Evolutionary conservation across 768 basidiomycete species (phyloP).

Genomic region (Cystofilobasidium bisporidii): DNA sequence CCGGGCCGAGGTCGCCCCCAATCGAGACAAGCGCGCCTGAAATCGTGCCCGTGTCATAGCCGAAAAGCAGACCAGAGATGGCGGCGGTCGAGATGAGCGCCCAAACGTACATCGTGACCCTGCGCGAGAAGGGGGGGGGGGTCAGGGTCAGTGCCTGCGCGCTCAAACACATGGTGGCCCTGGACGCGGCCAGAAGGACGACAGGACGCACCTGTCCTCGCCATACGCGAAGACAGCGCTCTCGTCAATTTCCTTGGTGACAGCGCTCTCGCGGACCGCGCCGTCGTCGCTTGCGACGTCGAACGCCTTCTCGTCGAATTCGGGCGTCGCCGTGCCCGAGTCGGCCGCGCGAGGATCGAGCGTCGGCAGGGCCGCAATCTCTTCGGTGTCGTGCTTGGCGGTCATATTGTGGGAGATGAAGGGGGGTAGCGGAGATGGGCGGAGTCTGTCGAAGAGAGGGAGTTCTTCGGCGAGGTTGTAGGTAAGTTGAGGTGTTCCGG

Average conservation of each 20-base stretch:
- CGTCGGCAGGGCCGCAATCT: conserved; percentile 1
- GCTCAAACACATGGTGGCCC: no score
- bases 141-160: no score
- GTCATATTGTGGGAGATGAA: not conserved
- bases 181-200: not conserved
- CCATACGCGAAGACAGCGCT: conserved; percentile 33
- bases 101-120: conserved; percentile 65
- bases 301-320: not conserved
- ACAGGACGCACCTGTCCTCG: conserved; percentile 34
- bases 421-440: no score
- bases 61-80: conserved; percentile 66
- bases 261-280: not conserved
- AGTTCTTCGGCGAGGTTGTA: not conserved
- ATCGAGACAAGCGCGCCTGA: conserved; percentile 72
- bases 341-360: not conserved
- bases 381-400: not conserved
- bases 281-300: not conserved
- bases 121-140: not conserved
- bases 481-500: not conserved
- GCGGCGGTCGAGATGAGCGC: conserved; percentile 64
- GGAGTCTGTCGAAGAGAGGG: not conserved
- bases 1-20: conserved; percentile 54
- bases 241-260: conserved; percentile 31
- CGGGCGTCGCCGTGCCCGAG: not conserved
- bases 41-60: conserved; percentile 76